A percentile compares a stretch with the other conserved stretches of the same genome.
phyloP scores from a whole-genome alignment of 352 stramenopile species.

The Globisporangium megalacanthum region DNA sequence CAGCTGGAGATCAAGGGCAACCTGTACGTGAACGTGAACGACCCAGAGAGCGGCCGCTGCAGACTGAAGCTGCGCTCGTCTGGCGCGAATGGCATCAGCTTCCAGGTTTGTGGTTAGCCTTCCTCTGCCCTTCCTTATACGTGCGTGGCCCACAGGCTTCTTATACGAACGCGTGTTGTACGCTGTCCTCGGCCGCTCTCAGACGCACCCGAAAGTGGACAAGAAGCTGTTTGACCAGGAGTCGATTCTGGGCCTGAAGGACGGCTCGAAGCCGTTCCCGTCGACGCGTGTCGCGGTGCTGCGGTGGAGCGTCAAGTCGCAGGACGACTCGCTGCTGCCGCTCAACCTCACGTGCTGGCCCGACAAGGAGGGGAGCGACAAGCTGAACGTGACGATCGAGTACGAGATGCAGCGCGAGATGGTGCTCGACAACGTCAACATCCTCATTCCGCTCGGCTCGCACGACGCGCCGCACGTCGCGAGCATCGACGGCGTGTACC shows the following conservation, averaged over 20 bases:
- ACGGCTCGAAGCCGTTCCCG: slow-evolving; percentile 80
- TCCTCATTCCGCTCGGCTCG: slow-evolving; percentile 71
- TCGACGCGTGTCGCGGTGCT: slow-evolving; percentile 74
- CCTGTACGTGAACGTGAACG: slow-evolving; percentile 81
- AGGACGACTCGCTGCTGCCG: slow-evolving; percentile 80
- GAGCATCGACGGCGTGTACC: slow-evolving; percentile 81
- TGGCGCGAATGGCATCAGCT: slow-evolving; percentile 63
- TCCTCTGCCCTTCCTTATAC: background rate
- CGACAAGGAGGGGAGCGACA: slow-evolving; percentile 77
- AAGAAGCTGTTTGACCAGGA: slow-evolving; percentile 84
- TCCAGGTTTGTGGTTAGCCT: slow-evolving; percentile 32
- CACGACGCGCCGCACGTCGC: slow-evolving; percentile 65
- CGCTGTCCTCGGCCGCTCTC: background rate
- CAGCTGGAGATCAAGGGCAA: slow-evolving; percentile 86
- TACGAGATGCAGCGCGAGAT: slow-evolving; percentile 87
- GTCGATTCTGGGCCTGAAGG: slow-evolving; percentile 73
- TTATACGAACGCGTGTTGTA: too few species aligned
- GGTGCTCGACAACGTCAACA: slow-evolving; percentile 87
- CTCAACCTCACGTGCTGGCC: slow-evolving; percentile 88
- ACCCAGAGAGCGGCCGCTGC: slow-evolving; percentile 60
- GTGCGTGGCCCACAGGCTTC: background rate
- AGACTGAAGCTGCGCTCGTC: slow-evolving; percentile 70
- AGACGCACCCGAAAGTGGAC: slow-evolving; percentile 85
- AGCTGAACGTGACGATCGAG: slow-evolving; percentile 87
- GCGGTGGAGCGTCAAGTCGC: slow-evolving; percentile 84